Evolutionary conservation across 1,139 yeast genomes (phyloP), one percentile per base, ranked within the genome.

Genomic region (Oligophagozyma castellii): DNA sequence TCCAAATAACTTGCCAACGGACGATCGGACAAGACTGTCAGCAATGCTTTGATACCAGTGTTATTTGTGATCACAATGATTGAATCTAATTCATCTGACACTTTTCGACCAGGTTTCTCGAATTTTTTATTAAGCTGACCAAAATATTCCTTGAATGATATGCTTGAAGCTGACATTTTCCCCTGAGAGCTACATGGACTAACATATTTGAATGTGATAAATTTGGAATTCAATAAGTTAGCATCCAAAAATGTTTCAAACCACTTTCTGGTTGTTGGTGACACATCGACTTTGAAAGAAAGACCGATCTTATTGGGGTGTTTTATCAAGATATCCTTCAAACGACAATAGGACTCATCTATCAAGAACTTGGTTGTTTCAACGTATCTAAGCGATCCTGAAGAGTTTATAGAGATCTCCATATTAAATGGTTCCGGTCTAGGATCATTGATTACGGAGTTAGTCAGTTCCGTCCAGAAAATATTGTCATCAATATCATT

Each of bases 351-450:
- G 23, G 47, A 34, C 4, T 44, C 29, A 29, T 50, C 55, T 11
- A 51, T 35, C 21, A 51, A 28, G 30, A 40, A 51, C 30, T 43
- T 48, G 11, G 48, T 43, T 2, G 56, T 48, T 29, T 49, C 53
- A 7, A 51, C 55, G 34, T 51, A 51, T 24, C 53, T 31, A 23
- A 51, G 26, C 2, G 56, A 50, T 5, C 56, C 55, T 12, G 53
- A 44, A 2, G 55, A 46, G 5, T 40, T 32, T 2, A 51, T 36
- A 4, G 33, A 35, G 20, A 34, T 22, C 14, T 16, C 16, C 15
- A 14, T 30, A 19, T 16, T 26, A n/a, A 24, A 21, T 12, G 13
- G 21, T 10, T 16, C 22, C 24, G 11, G 25, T n/a, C 29, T 28
- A 22, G 18, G 26, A 23, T 16, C 13, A 24, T 12, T 25, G n/a